Evolutionary conservation across 805 yeast species (phyloP).

Genomic region (Pichia nakasei): DNA sequence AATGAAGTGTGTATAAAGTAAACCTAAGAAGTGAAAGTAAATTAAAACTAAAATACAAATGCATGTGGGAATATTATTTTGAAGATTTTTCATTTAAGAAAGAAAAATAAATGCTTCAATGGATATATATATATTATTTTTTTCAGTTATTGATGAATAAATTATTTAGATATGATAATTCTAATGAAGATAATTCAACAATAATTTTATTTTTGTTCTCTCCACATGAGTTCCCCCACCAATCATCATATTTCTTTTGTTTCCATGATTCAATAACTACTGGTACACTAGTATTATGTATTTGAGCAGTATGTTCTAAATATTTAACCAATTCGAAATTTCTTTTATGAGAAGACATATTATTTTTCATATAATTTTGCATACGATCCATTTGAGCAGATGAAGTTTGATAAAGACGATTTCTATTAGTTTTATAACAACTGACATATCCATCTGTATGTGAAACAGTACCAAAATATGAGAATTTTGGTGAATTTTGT

Average conservation of each 20-base stretch:
- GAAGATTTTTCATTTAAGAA: too few relatives aligned
- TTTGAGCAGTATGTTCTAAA: background rate
- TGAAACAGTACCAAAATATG: too few relatives aligned
- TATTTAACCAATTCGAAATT: background rate
- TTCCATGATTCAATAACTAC: background rate
- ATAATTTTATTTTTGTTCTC: too few relatives aligned
- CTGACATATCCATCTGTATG: background rate
- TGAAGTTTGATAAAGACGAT: background rate
- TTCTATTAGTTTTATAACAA: background rate
- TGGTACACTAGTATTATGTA: background rate
- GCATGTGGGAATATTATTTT: too few relatives aligned
- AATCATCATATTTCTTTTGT: too few relatives aligned
- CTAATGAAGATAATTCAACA: background rate
- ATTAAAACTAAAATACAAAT: too few relatives aligned
- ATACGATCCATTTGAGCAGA: background rate
- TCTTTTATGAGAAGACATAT: background rate
- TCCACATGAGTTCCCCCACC: background rate
- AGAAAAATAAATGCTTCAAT: too few relatives aligned
- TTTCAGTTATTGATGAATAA: too few relatives aligned
- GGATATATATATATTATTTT: too few relatives aligned
- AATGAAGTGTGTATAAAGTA: too few relatives aligned
- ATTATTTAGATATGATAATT: background rate
- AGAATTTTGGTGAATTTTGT: too few relatives aligned
- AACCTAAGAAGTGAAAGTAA: too few relatives aligned
- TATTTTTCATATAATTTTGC: background rate